These are phyloP conservation scores for Strobilomyces echinocephalus DNA, from an alignment of 768 basidiomycete genomes.

Conservation along the genomic window DNA sequence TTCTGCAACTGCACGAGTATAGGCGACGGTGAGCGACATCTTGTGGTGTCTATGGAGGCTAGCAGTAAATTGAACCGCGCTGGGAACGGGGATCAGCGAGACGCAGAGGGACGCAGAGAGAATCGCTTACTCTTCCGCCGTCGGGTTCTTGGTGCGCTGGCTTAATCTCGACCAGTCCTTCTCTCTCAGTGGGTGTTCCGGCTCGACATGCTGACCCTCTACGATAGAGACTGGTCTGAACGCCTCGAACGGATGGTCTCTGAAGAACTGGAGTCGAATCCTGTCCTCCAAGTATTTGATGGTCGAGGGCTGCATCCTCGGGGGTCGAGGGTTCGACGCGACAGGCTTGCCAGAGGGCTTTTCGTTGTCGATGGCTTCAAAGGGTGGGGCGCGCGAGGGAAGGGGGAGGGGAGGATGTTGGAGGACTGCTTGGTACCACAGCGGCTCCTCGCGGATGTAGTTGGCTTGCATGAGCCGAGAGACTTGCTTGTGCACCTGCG, in stretches of 20 bases:
- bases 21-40: slow-evolving; percentile 71
- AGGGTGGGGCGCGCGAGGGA: slow-evolving; percentile 67
- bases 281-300: slow-evolving; percentile 82
- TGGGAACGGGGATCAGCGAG: slow-evolving; percentile 31
- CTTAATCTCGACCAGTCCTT: slow-evolving; percentile 70
- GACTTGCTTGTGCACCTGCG: slow-evolving; percentile 85
- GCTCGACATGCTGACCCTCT: slow-evolving; percentile 58
- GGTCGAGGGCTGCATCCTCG: slow-evolving; percentile 46
- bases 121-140: slow-evolving; percentile 79
- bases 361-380: slow-evolving; percentile 42
- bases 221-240: slow-evolving; percentile 75
- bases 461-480: slow-evolving; percentile 71
- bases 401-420: slow-evolving; percentile 85
- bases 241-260: slow-evolving; percentile 94
- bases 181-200: slow-evolving; percentile 54
- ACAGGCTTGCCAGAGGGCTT: slow-evolving; percentile 21
- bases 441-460: slow-evolving; percentile 60
- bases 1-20: slow-evolving; percentile 72
- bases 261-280: slow-evolving; percentile 86
- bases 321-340: slow-evolving; percentile 28
- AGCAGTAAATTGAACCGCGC: slow-evolving; percentile 74
- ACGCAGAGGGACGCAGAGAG: background rate
- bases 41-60: slow-evolving; percentile 67
- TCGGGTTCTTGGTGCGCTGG: slow-evolving; percentile 79
- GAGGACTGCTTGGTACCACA: slow-evolving; percentile 82